Evolutionary conservation across 2,329 filamentous ascomycete genomes (phyloP).

Genomic region (Periconia macrospinosa): DNA sequence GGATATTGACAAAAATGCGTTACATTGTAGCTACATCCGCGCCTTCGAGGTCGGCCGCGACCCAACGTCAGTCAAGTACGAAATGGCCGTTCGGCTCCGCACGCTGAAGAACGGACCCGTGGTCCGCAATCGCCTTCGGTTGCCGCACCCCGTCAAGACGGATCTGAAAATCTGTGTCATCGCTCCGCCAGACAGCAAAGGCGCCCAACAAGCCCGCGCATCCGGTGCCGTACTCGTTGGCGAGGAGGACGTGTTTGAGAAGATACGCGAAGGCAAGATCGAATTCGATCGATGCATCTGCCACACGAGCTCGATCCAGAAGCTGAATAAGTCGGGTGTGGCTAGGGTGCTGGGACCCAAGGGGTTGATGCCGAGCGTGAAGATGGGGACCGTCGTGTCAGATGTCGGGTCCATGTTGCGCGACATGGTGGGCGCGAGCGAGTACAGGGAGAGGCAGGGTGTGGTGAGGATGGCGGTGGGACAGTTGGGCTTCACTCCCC

Average conservation of each 20-base stretch:
- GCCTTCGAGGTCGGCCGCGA: slow-evolving; percentile 87
- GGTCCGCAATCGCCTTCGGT: slow-evolving; percentile 81
- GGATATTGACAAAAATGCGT: background rate
- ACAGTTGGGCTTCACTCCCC: slow-evolving; percentile 84
- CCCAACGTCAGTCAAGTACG: slow-evolving; percentile 78
- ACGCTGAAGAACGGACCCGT: slow-evolving; percentile 84
- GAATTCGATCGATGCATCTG: slow-evolving; percentile 89
- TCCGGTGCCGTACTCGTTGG: slow-evolving; percentile 84
- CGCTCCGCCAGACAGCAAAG: slow-evolving; percentile 76
- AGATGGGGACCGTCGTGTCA: slow-evolving; percentile 84
- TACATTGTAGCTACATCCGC: slow-evolving; percentile 71
- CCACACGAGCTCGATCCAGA: slow-evolving; percentile 75
- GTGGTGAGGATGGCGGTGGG: slow-evolving; percentile 89
- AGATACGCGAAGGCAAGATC: slow-evolving; percentile 74
- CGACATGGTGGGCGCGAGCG: slow-evolving; percentile 79
- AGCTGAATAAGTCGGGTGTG: slow-evolving; percentile 78
- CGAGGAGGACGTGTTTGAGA: slow-evolving; percentile 81
- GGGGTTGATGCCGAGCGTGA: slow-evolving; percentile 88
- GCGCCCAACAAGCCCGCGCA: slow-evolving; percentile 71
- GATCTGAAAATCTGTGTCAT: slow-evolving; percentile 90
- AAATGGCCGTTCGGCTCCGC: slow-evolving; percentile 79
- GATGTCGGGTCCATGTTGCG: slow-evolving; percentile 75
- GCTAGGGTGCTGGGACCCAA: slow-evolving; percentile 83
- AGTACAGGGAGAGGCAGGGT: slow-evolving; percentile 84
- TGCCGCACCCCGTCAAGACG: slow-evolving; percentile 88